Evolutionary conservation across 129 eudicot genomes (phyloP), one percentile per base, ranked within the genome.

Genomic region (Escallonia rubra): DNA sequence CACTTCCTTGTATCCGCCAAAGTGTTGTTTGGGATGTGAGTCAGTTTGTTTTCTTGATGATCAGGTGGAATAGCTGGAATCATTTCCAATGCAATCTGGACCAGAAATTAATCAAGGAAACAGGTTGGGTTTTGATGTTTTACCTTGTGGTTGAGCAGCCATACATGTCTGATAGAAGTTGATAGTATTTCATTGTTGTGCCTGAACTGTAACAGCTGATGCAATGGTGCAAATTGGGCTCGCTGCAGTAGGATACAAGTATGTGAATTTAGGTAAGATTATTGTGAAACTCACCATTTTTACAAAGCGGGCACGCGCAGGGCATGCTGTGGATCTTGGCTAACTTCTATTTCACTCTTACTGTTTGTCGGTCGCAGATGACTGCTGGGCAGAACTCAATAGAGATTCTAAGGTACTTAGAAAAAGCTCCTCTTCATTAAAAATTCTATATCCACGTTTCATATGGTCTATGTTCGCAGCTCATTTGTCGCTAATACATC

Each of bases 41-140:
- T 23, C 34, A 7, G 13, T 8, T 23, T 58, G 44, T 58, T 58
- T 63, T 15, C 16, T 12, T 44, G 7, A 23, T 48, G 41, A 74
- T 72, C 80, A 91, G 97, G 73, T 91, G 97, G 97, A 91, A 87
- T 75, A 91, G 97, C 76, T 91, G 97, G 97, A 91, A 91, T 71
- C 97, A 91, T 69, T 91, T 91, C 62, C 69, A 51, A 13, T 91
- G 97, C 61, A 74, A 82, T 39, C 81, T 91, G 10, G 75, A 85
- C 11, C 96, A 91, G 72, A 79, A 82, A 52, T 55, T 91, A 71
- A 79, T 91, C 44, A 78, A 81, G 78, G 84, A 85, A 76, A 91
- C 97, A 59, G 97, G 97, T 90, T 54, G 3, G 4, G 1, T 52
- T 7, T 52, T 4, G 9, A 52, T 7, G 1, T 52, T 1, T 52